phyloP scores from a whole-genome alignment of 2,329 filamentous ascomycete genomes.

The Anthostomella pinea region DNA sequence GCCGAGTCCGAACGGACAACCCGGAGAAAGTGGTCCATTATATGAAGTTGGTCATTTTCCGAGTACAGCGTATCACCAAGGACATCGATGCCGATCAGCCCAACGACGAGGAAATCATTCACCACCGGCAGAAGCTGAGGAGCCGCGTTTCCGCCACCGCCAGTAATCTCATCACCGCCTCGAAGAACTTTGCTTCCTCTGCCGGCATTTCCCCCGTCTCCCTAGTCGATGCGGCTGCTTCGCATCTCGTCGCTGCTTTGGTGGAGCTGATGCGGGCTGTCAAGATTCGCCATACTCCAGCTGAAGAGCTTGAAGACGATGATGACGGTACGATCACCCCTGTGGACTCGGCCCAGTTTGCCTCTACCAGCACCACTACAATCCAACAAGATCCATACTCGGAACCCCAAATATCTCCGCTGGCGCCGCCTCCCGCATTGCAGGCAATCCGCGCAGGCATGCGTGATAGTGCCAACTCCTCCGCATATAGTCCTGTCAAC shows the following conservation, averaged over 20 bases:
- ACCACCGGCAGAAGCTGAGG: conserved; percentile 69
- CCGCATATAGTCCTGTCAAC: conserved; percentile 70
- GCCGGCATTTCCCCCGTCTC: conserved; percentile 90
- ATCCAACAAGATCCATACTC: conserved; percentile 32
- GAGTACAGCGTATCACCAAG: conserved; percentile 79
- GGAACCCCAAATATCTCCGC: conserved; percentile 37
- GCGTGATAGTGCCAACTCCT: conserved; percentile 65
- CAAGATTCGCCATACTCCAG: conserved; percentile 76
- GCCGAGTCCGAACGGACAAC: conserved; percentile 69
- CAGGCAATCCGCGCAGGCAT: conserved; percentile 51
- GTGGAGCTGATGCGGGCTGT: conserved; percentile 81
- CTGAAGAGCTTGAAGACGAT: conserved; percentile 73
- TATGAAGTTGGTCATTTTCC: conserved; percentile 82
- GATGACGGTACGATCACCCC: conserved; percentile 66
- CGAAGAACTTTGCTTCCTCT: conserved; percentile 83
- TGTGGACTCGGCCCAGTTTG: conserved; percentile 66
- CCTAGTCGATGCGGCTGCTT: conserved; percentile 86
- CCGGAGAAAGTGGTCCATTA: conserved; percentile 74
- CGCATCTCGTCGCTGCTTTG: conserved; percentile 80
- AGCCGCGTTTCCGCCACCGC: conserved; percentile 85
- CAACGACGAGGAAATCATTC: conserved; percentile 51
- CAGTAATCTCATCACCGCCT: conserved; percentile 92
- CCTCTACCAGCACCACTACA: conserved; percentile 53
- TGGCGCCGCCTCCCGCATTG: conserved; percentile 54
- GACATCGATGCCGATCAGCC: conserved; percentile 64